These are phyloP conservation scores for Ajuga reptans DNA, from an alignment of 305 asterid species.

Conservation along the genomic window DNA sequence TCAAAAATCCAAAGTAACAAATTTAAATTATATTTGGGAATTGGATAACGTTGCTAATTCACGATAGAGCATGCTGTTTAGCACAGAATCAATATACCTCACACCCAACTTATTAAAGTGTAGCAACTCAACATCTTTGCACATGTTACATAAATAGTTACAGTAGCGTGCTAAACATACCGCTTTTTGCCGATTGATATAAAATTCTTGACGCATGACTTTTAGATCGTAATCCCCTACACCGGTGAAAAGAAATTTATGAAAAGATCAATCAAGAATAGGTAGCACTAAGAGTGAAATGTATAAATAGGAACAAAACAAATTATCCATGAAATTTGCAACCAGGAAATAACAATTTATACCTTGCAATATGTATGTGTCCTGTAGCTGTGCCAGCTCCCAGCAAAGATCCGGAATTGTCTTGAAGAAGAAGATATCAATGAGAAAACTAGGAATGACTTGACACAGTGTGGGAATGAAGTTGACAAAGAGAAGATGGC, in stretches of 20 bases:
- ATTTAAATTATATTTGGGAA: background rate
- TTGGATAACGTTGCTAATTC: background rate
- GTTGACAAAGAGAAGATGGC: conserved; percentile 3
- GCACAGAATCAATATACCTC: conserved; percentile 5
- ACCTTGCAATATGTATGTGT: conserved; percentile 96
- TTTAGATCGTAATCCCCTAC: conserved; percentile 94
- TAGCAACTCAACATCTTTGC: conserved; percentile 5
- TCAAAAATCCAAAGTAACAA: background rate
- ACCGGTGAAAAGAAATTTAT: conserved; percentile 18
- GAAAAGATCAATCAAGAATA: conserved; percentile 1
- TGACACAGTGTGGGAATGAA: conserved; percentile 8
- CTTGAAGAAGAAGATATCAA: conserved; percentile 36
- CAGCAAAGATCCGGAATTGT: conserved; percentile 90
- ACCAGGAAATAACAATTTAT: conserved; percentile 18
- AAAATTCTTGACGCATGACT: conserved; percentile 98
- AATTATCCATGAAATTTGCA: conserved; percentile 2
- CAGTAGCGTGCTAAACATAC: conserved; percentile 40
- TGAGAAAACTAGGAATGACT: conserved; percentile 21
- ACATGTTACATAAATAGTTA: conserved; percentile 15
- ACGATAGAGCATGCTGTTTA: background rate
- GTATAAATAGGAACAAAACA: conserved; percentile 3
- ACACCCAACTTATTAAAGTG: conserved; percentile 1
- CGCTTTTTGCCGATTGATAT: conserved; percentile 76
- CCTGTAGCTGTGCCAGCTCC: conserved; percentile 97
- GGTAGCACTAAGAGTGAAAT: conserved; percentile 9